Conservation (phyloP, 176 grass and related monocot species). For the Aegilops sharonensis region DNA sequence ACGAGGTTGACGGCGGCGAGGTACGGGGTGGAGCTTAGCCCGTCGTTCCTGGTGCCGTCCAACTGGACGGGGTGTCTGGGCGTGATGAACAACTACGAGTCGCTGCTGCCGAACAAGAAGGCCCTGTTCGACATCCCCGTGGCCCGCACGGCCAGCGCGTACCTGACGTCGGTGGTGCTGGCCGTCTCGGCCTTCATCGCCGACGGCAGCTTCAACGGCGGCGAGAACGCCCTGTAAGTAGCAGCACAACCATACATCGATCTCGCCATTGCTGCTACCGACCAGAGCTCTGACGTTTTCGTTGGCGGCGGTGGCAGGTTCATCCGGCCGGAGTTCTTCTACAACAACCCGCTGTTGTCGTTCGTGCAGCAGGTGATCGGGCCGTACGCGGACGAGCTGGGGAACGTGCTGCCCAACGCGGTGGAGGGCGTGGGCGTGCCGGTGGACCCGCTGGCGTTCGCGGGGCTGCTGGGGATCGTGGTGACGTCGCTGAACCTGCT, state of each 20-base stretch:
- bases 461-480: constrained; percentile 92
- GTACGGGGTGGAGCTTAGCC: constrained; percentile 88
- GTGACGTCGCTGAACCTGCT: constrained; percentile 95
- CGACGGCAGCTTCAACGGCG: constrained; percentile 97
- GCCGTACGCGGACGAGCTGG: constrained; percentile 92
- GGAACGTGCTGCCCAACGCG: constrained; percentile 97
- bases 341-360: constrained; percentile 96
- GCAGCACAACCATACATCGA: not conserved
- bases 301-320: constrained; percentile 41
- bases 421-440: constrained; percentile 96
- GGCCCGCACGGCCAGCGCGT: constrained; percentile 83
- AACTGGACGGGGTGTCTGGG: constrained; percentile 98
- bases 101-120: constrained; percentile 79
- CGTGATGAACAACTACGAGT: constrained; percentile 98
- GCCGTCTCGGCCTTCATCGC: constrained; percentile 76
- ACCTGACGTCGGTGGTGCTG: constrained; percentile 67
- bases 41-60: constrained; percentile 89
- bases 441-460: constrained; percentile 95
- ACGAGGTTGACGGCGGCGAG: constrained; percentile 80
- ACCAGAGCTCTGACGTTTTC: not conserved
- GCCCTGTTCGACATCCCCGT: constrained; percentile 94
- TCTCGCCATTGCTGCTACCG: not conserved
- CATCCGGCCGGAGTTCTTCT: constrained; percentile 91
- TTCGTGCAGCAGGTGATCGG: constrained; percentile 93
- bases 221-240: constrained; percentile 88